A percentile compares a stretch with the other conserved stretches of the same genome.
These are phyloP conservation scores for Closterium sp. DNA, from an alignment of 139 green algal genomes.

Conservation along the genomic window DNA sequence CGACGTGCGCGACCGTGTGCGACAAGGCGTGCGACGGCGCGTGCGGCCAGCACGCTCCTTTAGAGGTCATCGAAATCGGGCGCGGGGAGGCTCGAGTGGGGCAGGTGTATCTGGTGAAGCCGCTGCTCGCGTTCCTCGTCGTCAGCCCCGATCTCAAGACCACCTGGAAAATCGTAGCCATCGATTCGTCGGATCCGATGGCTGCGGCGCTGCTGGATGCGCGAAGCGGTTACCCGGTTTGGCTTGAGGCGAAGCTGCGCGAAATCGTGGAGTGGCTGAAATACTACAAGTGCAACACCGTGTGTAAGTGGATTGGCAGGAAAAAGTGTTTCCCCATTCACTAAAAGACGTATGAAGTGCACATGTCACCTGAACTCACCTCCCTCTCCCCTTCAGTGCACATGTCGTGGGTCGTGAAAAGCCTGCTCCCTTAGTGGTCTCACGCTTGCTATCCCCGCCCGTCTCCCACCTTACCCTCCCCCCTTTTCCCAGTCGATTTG, in stretches of 20 bases:
- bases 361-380: too few species aligned
- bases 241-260: neutral
- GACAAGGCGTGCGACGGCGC: neutral
- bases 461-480: too few species aligned
- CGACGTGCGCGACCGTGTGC: neutral
- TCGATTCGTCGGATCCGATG: neutral
- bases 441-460: too few species aligned
- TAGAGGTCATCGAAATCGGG: conserved; percentile 34
- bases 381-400: too few species aligned
- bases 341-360: too few species aligned
- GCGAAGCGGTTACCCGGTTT: neutral
- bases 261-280: neutral
- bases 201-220: neutral
- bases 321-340: too few species aligned
- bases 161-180: conserved; percentile 22
- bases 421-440: too few species aligned
- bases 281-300: neutral
- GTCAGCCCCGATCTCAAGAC: neutral
- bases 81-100: neutral
- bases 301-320: neutral
- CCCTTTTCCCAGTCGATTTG: too few species aligned
- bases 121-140: conserved; percentile 9
- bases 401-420: too few species aligned
- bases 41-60: neutral
- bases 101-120: conserved; percentile 30